Conservation (phyloP, 768 basidiomycete genomes). For the Leccinellum luteum region DNA sequence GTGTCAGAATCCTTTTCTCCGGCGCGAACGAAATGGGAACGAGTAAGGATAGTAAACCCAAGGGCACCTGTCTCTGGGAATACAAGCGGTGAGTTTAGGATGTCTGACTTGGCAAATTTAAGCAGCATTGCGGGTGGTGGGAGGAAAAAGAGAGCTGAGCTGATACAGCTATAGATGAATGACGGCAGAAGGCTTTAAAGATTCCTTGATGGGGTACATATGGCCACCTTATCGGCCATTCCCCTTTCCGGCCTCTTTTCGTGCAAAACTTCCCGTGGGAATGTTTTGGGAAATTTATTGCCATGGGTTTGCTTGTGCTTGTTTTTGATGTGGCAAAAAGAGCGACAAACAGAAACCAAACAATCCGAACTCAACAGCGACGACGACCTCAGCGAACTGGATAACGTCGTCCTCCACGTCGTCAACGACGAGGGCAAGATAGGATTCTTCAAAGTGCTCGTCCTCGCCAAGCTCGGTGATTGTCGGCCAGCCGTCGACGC, state of each 20-base stretch:
- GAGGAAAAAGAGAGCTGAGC: not conserved
- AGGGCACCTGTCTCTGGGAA: conserved; percentile 49
- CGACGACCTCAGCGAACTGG: conserved; percentile 30
- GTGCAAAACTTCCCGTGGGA: conserved; percentile 4
- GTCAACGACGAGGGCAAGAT: conserved; percentile 18
- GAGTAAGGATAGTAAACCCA: conserved; percentile 50
- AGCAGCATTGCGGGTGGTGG: conserved; percentile 43
- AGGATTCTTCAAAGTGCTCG: not conserved
- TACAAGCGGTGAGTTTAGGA: conserved; percentile 54
- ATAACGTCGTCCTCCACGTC: conserved; percentile 20
- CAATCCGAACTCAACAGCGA: conserved; percentile 24
- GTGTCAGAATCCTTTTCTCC: conserved; percentile 28
- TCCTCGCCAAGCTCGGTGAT: not conserved
- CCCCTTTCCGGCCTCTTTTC: not conserved
- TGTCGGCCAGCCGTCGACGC: conserved; percentile 9
- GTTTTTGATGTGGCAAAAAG: conserved; percentile 29
- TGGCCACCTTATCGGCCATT: not conserved
- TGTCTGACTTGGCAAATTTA: conserved; percentile 56
- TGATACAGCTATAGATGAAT: not conserved
- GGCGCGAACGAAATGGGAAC: conserved; percentile 29
- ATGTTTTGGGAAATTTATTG: conserved; percentile 1
- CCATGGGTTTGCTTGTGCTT: conserved; percentile 21
- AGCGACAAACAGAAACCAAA: conserved; percentile 30
- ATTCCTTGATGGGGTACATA: not conserved
- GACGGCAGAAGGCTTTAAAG: not conserved